Conservation (phyloP, 1,284 basidiomycete species). For the Anthracocystis walkeri region DNA sequence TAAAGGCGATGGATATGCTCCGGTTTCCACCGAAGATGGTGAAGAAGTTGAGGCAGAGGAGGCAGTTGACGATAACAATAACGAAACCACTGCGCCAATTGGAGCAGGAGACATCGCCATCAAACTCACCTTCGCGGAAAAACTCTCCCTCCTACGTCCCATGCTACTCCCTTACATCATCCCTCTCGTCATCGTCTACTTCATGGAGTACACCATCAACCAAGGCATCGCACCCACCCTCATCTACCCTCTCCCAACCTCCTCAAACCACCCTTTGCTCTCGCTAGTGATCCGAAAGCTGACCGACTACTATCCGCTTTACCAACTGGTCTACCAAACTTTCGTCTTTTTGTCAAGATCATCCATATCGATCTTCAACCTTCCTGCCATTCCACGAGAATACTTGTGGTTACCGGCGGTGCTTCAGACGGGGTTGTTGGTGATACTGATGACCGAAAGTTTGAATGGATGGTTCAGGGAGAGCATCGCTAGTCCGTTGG, state of each 20-base stretch:
- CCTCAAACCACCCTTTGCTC: conserved; percentile 75
- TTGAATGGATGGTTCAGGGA: conserved; percentile 63
- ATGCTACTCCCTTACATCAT: conserved; percentile 65
- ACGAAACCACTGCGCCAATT: not conserved
- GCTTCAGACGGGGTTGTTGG: conserved; percentile 77
- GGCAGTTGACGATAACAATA: conserved; percentile 1
- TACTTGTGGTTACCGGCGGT: conserved; percentile 81
- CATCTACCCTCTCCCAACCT: conserved; percentile 84
- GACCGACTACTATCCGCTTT: conserved; percentile 90
- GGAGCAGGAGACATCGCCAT: conserved; percentile 9
- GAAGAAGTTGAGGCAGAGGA: conserved; percentile 5
- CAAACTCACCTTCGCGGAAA: conserved; percentile 55
- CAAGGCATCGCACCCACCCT: conserved; percentile 80
- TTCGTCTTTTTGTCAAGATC: conserved; percentile 96
- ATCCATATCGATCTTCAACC: conserved; percentile 81
- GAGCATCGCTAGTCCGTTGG: conserved; percentile 62
- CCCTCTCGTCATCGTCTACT: conserved; percentile 66
- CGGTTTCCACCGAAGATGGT: conserved; percentile 25
- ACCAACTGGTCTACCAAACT: conserved; percentile 74
- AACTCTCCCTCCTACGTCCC: conserved; percentile 61
- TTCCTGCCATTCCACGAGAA: conserved; percentile 82
- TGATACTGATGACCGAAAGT: conserved; percentile 76
- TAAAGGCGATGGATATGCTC: conserved; percentile 13
- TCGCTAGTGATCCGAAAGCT: conserved; percentile 83
- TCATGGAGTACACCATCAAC: conserved; percentile 69